A percentile compares a stretch with the other conserved stretches of the same genome.
Conservation (phyloP, 2,329 filamentous ascomycete species). For the Metarhizium album region DNA sequence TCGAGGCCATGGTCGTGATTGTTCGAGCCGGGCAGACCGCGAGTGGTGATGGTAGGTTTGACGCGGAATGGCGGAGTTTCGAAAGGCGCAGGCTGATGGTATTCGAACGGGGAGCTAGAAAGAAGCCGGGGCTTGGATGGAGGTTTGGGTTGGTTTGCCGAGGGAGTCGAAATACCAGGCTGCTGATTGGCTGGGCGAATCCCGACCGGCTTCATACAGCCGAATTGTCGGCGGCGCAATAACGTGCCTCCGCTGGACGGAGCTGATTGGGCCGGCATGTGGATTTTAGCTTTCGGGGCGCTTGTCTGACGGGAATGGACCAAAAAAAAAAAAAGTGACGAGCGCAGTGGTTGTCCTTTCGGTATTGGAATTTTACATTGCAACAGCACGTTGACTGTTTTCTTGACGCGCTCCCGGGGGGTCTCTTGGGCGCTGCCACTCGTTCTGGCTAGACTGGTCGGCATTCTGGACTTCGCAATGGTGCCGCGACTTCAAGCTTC, state of each 20-base stretch:
- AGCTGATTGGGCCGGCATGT: conserved; percentile 22
- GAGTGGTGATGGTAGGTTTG: not conserved
- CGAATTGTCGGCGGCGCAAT: conserved; percentile 17
- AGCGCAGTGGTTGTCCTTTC: not conserved
- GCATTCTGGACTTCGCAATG: conserved; percentile 1
- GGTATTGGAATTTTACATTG: not conserved
- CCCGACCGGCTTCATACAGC: conserved; percentile 16
- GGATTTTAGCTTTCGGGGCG: conserved; percentile 14
- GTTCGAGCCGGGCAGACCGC: not conserved
- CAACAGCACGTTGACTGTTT: not conserved
- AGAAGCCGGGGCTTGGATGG: not conserved
- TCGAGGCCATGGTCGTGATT: conserved; percentile 40
- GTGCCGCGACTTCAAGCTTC: not conserved
- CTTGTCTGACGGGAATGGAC: no score
- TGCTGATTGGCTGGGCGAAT: conserved; percentile 31
- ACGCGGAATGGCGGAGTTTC: not conserved
- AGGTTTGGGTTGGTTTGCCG: conserved; percentile 32
- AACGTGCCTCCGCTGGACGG: conserved; percentile 13
- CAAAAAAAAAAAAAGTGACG: not conserved
- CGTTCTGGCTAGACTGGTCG: not conserved
- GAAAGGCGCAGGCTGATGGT: not conserved
- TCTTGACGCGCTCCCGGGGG: not conserved
- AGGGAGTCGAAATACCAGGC: conserved; percentile 35
- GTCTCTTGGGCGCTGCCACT: not conserved
- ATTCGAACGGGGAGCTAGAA: not conserved